Percentiles rank a stretch among this genome's conserved stretches.
These are phyloP conservation scores for Berkeleyomyces basicola DNA, from an alignment of 2,329 filamentous ascomycete genomes.

Conservation along the genomic window DNA sequence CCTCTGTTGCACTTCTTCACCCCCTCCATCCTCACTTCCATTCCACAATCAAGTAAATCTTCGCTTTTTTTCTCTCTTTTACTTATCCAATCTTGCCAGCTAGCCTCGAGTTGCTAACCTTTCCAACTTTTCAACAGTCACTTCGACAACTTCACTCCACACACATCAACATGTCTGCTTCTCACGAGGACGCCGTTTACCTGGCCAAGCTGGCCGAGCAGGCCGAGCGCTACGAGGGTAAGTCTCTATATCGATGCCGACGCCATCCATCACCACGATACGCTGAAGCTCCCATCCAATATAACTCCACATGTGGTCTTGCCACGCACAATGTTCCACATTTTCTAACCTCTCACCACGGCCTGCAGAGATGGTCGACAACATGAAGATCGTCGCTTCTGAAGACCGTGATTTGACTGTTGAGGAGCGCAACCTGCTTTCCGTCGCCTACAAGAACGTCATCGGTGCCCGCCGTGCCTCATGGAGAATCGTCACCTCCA, in stretches of 20 bases:
- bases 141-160: conserved; percentile 17
- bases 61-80: conserved; percentile 3
- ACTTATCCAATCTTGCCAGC: not conserved
- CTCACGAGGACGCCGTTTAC: conserved; percentile 91
- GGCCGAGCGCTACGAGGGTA: conserved; percentile 99
- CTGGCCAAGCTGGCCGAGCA: conserved; percentile 99
- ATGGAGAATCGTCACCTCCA: conserved; percentile 96
- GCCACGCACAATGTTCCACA: conserved; percentile 1
- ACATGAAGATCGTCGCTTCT: conserved; percentile 97
- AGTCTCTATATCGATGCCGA: conserved; percentile 4
- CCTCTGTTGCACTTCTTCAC: not conserved
- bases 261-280: not conserved
- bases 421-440: conserved; percentile 94
- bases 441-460: conserved; percentile 98
- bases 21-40: not conserved
- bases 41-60: not conserved
- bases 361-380: conserved; percentile 86
- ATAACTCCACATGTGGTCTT: conserved; percentile 13
- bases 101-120: not conserved
- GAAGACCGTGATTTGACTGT: conserved; percentile 71
- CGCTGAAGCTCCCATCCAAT: not conserved
- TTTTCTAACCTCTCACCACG: conserved; percentile 5
- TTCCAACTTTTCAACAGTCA: conserved; percentile 9
- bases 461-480: conserved; percentile 92
- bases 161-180: conserved; percentile 51